A percentile compares a stretch with the other conserved stretches of the same genome.
phyloP scores from a whole-genome alignment of 768 basidiomycete genomes.

The Tylopilus plumbeoviolaceoides region DNA sequence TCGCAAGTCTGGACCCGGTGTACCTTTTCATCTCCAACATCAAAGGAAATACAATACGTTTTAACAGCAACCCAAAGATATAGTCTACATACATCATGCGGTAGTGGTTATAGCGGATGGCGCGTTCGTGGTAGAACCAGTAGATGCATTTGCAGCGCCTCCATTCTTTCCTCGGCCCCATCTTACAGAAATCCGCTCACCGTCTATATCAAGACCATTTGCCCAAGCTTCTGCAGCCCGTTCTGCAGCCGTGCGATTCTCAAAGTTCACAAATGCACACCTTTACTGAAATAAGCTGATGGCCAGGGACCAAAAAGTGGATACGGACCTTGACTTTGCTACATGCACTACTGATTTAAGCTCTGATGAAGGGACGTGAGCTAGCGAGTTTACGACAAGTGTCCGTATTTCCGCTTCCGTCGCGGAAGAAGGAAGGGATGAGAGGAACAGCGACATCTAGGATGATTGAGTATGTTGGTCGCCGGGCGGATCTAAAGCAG shows the following conservation, averaged over 20 bases:
- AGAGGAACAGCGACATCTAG: conserved; percentile 84
- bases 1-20: no score
- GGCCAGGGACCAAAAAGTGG: neutral
- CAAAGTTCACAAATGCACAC: conserved; percentile 96
- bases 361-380: conserved; percentile 56
- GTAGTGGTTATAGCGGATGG: conserved; percentile 5
- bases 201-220: conserved; percentile 85
- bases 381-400: conserved; percentile 62
- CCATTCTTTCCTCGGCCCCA: conserved; percentile 80
- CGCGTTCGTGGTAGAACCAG: neutral
- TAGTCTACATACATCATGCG: conserved; percentile 11
- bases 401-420: conserved; percentile 76
- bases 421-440: conserved; percentile 64
- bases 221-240: conserved; percentile 84
- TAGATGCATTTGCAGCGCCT: conserved; percentile 32
- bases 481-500: neutral
- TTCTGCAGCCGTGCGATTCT: conserved; percentile 78
- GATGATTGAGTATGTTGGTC: conserved; percentile 4
- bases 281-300: conserved; percentile 33
- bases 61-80: neutral
- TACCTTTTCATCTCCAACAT: no score
- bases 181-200: conserved; percentile 65
- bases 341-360: conserved; percentile 86
- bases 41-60: neutral
- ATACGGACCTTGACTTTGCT: conserved; percentile 64